Percentiles rank a stretch among this genome's conserved stretches.
phyloP scores from a whole-genome alignment of 1,284 basidiomycete species.

The Trametes hirsuta region DNA sequence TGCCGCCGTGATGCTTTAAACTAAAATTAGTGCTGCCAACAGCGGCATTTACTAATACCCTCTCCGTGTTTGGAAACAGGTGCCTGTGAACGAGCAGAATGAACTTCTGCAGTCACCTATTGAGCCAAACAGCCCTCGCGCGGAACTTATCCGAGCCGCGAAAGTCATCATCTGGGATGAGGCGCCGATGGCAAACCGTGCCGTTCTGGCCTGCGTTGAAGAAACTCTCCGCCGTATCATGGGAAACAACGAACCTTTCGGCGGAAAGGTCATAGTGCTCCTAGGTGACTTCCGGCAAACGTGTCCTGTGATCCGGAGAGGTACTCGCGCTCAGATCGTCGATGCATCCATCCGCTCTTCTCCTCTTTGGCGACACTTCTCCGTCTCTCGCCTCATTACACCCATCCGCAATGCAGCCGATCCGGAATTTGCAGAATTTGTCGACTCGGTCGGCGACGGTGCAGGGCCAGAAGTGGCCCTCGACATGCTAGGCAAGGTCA shows the following conservation, averaged over 20 bases:
- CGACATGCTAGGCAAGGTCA: constrained; percentile 24
- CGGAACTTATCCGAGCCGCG: constrained; percentile 36
- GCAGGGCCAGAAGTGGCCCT: constrained; percentile 34
- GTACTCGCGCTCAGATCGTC: constrained; percentile 33
- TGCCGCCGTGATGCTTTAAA: not conserved
- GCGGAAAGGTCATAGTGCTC: constrained; percentile 40
- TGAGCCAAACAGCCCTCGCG: constrained; percentile 28
- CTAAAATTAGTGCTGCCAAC: no score
- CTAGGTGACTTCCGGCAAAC: constrained; percentile 45
- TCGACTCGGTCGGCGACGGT: constrained; percentile 44
- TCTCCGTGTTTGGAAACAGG: constrained; percentile 19
- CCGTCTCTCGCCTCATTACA: constrained; percentile 30
- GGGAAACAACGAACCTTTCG: constrained; percentile 37
- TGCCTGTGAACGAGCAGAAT: constrained; percentile 39
- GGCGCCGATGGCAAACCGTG: constrained; percentile 43
- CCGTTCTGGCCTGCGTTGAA: constrained; percentile 40
- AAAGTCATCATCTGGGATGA: constrained; percentile 43
- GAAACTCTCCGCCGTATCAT: constrained; percentile 31
- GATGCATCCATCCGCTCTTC: constrained; percentile 43
- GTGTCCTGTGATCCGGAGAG: constrained; percentile 39
- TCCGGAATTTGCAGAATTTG: constrained; percentile 37
- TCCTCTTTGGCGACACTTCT: constrained; percentile 37
- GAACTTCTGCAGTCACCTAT: constrained; percentile 37
- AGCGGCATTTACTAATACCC: not conserved
- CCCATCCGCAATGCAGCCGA: constrained; percentile 45